Base-by-base conservation (phyloP, 2,329 filamentous ascomycete species). In the Ophiostoma tasmaniense region DNA sequence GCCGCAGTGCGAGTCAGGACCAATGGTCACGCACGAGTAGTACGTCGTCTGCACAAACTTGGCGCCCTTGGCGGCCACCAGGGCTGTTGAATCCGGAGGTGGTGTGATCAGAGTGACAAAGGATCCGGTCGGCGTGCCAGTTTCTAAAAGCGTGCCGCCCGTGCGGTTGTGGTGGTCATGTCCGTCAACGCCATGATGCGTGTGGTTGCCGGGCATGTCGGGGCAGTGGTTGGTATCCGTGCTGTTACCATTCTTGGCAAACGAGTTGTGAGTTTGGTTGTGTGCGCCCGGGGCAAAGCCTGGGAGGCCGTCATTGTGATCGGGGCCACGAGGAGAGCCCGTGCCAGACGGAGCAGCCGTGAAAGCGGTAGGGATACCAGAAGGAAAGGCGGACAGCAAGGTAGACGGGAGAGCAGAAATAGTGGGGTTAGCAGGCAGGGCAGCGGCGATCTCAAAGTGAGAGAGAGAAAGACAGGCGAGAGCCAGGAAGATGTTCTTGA, bases 1-100 rank as follows among this genome's bases (percentile, higher is more conserved):
- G 11, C 79, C 79, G 71, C 79, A 81, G 64, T 79, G 78, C 59
- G 77, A 75, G 39, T 76, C 72, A 1, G 72, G 73, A 11, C 69
- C 77, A 62, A 73, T 73, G 17, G 76, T 76, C 7, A 76, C 76
- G 71, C 79, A 80, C 33, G 76, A 76, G 71, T 75, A 80, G 70
- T 79, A 80, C 6, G 79, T 80, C n/a, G 77, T 77, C 73, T 80
- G 77, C 14, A 74, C 71, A 70, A 77, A 78, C 25, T 76, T 69
- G 37, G 28, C 71, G 4, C n/a, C 35, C 11, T 76, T 68, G 37
- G 28, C 71, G 5, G 33, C 35, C 5, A 1, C 13, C 4, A 50
- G 4, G 1, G 61, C 50, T 1, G 62, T 45, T 7, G 61, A 45
- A 13, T 22, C 20, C 2, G 67, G 64, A 0, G 69, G 35, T 1